Evolutionary conservation across 2,329 filamentous ascomycete genomes (phyloP).

Genomic region (Lachnellula willkommii): DNA sequence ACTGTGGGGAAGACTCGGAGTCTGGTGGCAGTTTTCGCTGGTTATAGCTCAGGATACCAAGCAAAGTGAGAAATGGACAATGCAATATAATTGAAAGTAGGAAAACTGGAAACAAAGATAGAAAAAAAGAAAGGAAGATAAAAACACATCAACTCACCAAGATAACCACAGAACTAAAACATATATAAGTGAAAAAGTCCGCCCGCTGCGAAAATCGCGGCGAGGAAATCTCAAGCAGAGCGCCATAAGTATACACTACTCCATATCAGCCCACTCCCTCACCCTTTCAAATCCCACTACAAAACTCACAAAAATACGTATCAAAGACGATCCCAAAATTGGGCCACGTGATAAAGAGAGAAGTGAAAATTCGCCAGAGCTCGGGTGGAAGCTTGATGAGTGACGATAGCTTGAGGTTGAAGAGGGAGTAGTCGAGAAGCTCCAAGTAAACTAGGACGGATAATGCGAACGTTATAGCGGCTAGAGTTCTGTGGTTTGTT

Average conservation of each 20-base stretch:
- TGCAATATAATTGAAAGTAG: too few species aligned
- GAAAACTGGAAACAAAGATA: background rate
- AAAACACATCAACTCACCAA: conserved; percentile 46
- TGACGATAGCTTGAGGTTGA: background rate
- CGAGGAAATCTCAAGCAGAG: conserved; percentile 52
- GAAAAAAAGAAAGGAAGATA: background rate
- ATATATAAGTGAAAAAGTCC: conserved; percentile 58
- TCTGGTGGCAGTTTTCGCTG: too few species aligned
- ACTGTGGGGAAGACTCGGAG: too few species aligned
- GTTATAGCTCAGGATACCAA: too few species aligned
- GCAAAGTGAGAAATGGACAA: too few species aligned
- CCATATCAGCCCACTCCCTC: conserved; percentile 28
- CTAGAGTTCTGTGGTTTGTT: background rate
- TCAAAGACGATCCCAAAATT: conserved; percentile 51
- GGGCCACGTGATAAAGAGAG: conserved; percentile 25
- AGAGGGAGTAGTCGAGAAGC: background rate
- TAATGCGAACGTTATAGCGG: conserved; percentile 1
- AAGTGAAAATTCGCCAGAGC: conserved; percentile 27
- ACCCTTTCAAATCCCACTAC: background rate
- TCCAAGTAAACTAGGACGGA: conserved; percentile 4
- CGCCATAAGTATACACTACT: conserved; percentile 58
- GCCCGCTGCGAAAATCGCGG: conserved; percentile 54
- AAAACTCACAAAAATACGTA: conserved; percentile 54
- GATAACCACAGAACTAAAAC: conserved; percentile 54
- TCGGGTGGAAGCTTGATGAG: conserved; percentile 31